Conservation (phyloP, 2,329 filamentous ascomycete species). For the Fusarium bulbicola region DNA sequence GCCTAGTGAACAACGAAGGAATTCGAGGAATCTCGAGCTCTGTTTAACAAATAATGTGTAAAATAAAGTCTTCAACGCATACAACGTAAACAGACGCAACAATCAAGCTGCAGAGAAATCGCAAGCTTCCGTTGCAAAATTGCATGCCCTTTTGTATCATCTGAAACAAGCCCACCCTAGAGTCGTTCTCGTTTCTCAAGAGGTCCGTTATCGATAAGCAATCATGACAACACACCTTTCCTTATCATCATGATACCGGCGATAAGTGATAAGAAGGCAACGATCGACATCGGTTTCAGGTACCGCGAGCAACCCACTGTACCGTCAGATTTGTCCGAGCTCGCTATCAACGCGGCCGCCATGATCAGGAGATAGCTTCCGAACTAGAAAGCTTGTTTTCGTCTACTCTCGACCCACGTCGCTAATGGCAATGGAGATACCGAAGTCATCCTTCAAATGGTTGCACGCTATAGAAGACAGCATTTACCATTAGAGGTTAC, state of each 20-base stretch:
- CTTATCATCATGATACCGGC: background rate
- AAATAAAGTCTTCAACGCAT: too few relatives aligned
- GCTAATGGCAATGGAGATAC: background rate
- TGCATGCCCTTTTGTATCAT: background rate
- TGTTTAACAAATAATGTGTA: background rate
- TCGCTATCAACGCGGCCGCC: background rate
- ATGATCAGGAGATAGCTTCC: background rate
- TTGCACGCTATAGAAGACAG: background rate
- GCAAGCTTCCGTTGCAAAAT: too few relatives aligned
- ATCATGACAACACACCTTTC: background rate
- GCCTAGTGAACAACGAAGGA: too few relatives aligned
- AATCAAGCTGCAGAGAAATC: accelerated
- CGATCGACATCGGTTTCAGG: conserved; percentile 10
- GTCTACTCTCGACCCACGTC: background rate
- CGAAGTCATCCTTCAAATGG: too few relatives aligned
- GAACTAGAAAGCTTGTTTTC: background rate
- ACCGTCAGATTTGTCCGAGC: background rate
- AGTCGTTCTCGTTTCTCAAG: background rate
- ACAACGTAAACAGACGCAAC: accelerated
- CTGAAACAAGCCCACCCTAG: background rate
- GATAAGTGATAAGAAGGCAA: background rate
- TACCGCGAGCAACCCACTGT: background rate
- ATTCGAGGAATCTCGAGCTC: background rate
- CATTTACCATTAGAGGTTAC: accelerated
- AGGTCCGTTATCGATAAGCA: background rate